Evolutionary conservation across 129 eudicot genomes (phyloP).

Genomic region (Saussurea involucrata): DNA sequence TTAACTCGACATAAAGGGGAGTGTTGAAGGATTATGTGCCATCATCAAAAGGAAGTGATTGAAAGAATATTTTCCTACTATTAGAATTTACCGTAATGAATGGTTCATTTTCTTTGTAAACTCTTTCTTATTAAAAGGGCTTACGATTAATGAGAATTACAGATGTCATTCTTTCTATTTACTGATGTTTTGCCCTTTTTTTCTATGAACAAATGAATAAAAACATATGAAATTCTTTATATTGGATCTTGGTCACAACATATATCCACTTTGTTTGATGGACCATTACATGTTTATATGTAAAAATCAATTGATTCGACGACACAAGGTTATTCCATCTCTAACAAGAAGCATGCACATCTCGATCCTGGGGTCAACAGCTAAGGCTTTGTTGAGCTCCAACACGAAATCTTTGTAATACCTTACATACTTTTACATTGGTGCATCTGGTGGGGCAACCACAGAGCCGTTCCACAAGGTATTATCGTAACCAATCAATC

Average conservation of each 20-base stretch:
- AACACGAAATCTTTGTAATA: slow-evolving; percentile 77
- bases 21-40: no score
- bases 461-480: slow-evolving; percentile 90
- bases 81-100: no score
- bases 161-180: no score
- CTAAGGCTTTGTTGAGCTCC: slow-evolving; percentile 82
- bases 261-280: not conserved
- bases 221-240: not conserved
- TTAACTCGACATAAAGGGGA: no score
- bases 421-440: slow-evolving; percentile 75
- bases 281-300: not conserved
- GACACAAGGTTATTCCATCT: slow-evolving; percentile 90
- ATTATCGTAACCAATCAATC: slow-evolving; percentile 91
- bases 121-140: no score
- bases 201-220: no score
- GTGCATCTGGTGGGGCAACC: slow-evolving; percentile 71
- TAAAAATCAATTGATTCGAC: slow-evolving; percentile 51
- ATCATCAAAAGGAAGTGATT: no score
- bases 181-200: no score
- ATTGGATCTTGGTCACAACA: slow-evolving; percentile 2
- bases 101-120: no score
- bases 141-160: no score
- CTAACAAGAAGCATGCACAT: slow-evolving; percentile 91
- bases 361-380: slow-evolving; percentile 82
- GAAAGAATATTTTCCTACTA: no score